phyloP scores from a whole-genome alignment of 441 rosid species.

The California macrophylla region DNA sequence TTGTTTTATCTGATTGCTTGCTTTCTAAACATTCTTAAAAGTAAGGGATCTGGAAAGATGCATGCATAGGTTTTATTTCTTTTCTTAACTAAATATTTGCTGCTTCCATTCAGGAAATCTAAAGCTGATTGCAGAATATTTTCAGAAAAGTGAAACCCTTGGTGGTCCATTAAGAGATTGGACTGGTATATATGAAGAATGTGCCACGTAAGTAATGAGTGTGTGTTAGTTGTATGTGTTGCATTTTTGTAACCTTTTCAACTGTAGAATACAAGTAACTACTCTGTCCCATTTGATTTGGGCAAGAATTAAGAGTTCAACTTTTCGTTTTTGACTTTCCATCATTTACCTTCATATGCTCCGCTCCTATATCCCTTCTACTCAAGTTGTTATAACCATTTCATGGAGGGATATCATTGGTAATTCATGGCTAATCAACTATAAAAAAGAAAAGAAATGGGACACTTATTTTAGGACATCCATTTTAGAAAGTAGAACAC shows the following conservation, averaged over 20 bases:
- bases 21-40: slow-evolving; percentile 1
- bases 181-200: slow-evolving; percentile 88
- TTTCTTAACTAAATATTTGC: background rate
- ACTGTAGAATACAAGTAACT: background rate
- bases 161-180: slow-evolving; percentile 77
- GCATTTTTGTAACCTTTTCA: background rate
- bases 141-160: slow-evolving; percentile 76
- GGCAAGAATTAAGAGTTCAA: too few species aligned
- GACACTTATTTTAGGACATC: too few species aligned
- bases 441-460: too few species aligned
- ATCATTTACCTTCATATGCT: too few species aligned
- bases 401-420: too few species aligned
- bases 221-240: background rate
- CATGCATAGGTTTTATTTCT: background rate
- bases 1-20: slow-evolving; percentile 5
- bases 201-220: slow-evolving; percentile 54
- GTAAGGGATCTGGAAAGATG: background rate
- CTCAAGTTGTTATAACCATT: too few species aligned
- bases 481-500: too few species aligned
- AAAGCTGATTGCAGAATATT: slow-evolving; percentile 79
- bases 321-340: too few species aligned
- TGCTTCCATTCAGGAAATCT: slow-evolving; percentile 47
- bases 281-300: too few species aligned
- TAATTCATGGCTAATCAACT: too few species aligned
- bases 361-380: too few species aligned